phyloP scores from a whole-genome alignment of 805 yeast species.

The Monosporozyma siamensis region DNA sequence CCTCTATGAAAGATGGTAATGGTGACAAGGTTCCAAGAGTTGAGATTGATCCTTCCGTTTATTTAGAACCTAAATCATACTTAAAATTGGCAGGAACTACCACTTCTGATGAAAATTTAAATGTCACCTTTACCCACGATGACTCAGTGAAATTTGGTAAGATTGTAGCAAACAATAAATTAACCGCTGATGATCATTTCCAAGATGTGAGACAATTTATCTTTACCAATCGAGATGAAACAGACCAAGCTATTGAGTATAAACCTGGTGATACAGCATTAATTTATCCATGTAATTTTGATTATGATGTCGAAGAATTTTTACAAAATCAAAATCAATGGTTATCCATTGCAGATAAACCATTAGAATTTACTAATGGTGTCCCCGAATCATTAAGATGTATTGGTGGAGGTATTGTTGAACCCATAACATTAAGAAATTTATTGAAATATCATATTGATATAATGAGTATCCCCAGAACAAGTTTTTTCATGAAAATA shows the following conservation, averaged over 20 bases:
- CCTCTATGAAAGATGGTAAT: conserved; percentile 15
- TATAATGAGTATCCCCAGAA: conserved; percentile 69
- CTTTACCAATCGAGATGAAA: conserved; percentile 28
- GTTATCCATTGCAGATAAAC: conserved; percentile 58
- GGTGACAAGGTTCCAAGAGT: conserved; percentile 15
- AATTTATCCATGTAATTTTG: conserved; percentile 65
- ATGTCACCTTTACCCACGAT: conserved; percentile 15
- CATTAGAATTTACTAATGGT: conserved; percentile 27
- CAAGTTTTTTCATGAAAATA: conserved; percentile 65
- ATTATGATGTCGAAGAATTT: conserved; percentile 51
- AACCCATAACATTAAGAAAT: conserved; percentile 57
- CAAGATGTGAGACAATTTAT: conserved; percentile 75
- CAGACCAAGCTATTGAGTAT: conserved; percentile 29
- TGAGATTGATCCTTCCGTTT: conserved; percentile 17
- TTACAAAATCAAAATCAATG: conserved; percentile 60
- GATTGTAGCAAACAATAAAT: conserved; percentile 43
- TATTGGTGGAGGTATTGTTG: conserved; percentile 46
- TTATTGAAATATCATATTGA: conserved; percentile 75
- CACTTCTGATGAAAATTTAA: background rate
- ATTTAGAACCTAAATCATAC: conserved; percentile 24
- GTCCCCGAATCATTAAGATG: conserved; percentile 30
- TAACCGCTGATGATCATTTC: conserved; percentile 68
- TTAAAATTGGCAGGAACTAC: conserved; percentile 5
- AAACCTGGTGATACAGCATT: conserved; percentile 77
- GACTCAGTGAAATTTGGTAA: conserved; percentile 32